Base-by-base conservation (phyloP, 2,329 filamentous ascomycete species). In the Fragosphaeria purpurea region DNA sequence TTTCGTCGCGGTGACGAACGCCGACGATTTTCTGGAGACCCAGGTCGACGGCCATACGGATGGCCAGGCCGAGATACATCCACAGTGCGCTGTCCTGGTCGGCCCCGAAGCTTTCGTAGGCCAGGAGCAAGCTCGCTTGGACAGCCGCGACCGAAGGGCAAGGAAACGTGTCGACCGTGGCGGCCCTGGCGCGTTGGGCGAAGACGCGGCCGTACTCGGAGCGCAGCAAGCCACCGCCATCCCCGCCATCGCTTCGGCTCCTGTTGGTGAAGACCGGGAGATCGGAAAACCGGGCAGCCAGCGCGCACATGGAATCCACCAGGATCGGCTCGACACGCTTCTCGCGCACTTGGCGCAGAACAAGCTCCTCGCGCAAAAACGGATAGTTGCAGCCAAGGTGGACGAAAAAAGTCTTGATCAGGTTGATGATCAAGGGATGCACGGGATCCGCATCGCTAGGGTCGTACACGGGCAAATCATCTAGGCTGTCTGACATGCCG, bases 51-150 rank as follows among this genome's bases (percentile, higher is more conserved):
- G 52, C 46, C 52, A 54, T 54, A 5, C 88, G 82, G 53, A 95
- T 95, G 0, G 88, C 84, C 47, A 91, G 83, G 0, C 88, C 89
- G 1, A 95, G 73, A 61, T 94, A 95, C 88, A 95, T 94, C 88
- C 89, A 95, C 6, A 95, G 67, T 0, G 88, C 87, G 63, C 88
- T 94, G 61, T 95, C 89, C 59, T 90, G 86, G 57, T 88, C 87
- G 9, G 86, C 86, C 1, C 88, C 89, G 58, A 95, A 95, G 42
- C 90, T 85, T 57, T 94, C 88, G 61, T 95, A 95, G 0, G 88
- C 88, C 67, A 95, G 79, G 33, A 95, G 69, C 9, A 95, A 67
- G 46, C 85, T 89, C 1, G 88, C 87, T 59, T 95, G 89, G 0
- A 93, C 86, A 8, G 87, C 88, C 31, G 85, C 85, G 1, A 94